A percentile compares a stretch with the other conserved stretches of the same genome.
These are phyloP conservation scores for Sextonia rubra DNA, from an alignment of 164 flowering plant species.

Conservation along the genomic window DNA sequence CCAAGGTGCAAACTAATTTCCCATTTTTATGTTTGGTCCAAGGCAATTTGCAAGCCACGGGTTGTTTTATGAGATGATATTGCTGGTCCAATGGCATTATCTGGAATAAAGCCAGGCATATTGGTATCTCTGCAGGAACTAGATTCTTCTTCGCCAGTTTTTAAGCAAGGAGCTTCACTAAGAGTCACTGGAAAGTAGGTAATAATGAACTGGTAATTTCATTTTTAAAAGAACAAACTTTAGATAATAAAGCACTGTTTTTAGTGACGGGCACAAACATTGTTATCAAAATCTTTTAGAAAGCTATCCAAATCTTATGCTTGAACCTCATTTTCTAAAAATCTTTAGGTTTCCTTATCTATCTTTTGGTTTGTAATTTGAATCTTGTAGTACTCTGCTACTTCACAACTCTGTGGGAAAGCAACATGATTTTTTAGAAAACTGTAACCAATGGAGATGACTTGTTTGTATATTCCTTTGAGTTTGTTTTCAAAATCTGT, in stretches of 20 bases:
- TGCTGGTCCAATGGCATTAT: conserved; percentile 33
- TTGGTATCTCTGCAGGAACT: conserved; percentile 57
- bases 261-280: too few species aligned
- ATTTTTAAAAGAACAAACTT: too few species aligned
- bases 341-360: neutral
- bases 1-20: neutral
- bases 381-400: neutral
- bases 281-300: too few species aligned
- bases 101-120: conserved; percentile 44
- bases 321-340: neutral
- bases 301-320: neutral
- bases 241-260: too few species aligned
- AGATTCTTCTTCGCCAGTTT: conserved; percentile 47
- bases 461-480: too few species aligned
- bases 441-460: too few species aligned
- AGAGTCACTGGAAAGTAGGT: conserved; percentile 78
- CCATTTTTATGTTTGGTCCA: neutral
- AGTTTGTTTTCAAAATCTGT: too few species aligned
- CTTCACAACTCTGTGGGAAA: neutral
- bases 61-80: neutral
- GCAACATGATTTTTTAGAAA: too few species aligned
- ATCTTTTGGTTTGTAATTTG: neutral
- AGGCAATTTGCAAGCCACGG: neutral
- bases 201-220: neutral
- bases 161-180: conserved; percentile 65